Evolutionary conservation across 495 filamentous ascomycete species (phyloP).

Genomic region (Aspergillus bridgeri): DNA sequence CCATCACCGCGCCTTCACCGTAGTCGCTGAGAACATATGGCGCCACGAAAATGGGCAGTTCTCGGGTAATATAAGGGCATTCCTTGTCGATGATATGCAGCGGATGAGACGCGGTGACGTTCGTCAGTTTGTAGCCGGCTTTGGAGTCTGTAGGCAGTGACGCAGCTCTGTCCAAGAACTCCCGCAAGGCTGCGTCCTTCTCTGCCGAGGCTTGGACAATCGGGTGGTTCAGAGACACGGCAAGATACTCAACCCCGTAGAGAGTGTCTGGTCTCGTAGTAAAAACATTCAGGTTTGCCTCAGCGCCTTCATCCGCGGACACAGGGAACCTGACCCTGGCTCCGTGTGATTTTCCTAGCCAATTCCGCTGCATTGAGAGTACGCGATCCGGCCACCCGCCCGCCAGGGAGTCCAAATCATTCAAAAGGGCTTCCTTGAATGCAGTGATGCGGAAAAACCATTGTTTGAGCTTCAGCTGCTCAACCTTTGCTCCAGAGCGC

Average conservation of each 20-base stretch:
- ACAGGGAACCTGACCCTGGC: constrained; percentile 69
- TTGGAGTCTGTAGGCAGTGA: constrained; percentile 68
- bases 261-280: constrained; percentile 84
- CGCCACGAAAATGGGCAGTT: constrained; percentile 73
- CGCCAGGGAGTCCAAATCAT: constrained; percentile 64
- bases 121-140: constrained; percentile 63
- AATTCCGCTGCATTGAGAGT: constrained; percentile 79
- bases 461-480: constrained; percentile 74
- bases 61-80: constrained; percentile 45
- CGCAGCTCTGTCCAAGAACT: constrained; percentile 62
- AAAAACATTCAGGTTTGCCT: constrained; percentile 63
- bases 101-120: constrained; percentile 63
- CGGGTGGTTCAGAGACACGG: constrained; percentile 69
- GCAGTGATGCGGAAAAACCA: constrained; percentile 87
- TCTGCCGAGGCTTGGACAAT: constrained; percentile 61
- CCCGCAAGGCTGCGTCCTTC: constrained; percentile 54
- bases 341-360: constrained; percentile 77
- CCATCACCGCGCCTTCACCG: constrained; percentile 89
- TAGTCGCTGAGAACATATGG: constrained; percentile 87
- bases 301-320: constrained; percentile 23
- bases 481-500: constrained; percentile 83
- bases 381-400: constrained; percentile 78
- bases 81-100: constrained; percentile 51
- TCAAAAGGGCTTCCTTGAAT: constrained; percentile 69
- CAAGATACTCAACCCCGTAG: constrained; percentile 80